phyloP scores from a whole-genome alignment of 306 rosid genomes.

The Abrus pulchellus region DNA sequence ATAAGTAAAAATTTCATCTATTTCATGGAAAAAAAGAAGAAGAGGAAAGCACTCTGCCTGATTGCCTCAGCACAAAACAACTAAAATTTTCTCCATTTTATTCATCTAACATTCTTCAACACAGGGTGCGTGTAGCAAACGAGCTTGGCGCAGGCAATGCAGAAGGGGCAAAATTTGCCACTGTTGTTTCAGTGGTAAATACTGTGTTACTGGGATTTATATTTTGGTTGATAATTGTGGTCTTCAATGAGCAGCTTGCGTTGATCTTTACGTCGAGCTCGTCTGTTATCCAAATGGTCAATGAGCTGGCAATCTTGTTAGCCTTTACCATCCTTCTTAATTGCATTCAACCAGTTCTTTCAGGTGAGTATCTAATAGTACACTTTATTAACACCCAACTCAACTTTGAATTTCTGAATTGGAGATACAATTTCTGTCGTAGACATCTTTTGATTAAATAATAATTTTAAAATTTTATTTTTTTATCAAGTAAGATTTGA shows the following conservation, averaged over 20 bases:
- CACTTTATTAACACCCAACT: background rate
- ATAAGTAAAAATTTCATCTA: background rate
- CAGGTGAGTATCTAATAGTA: constrained; percentile 55
- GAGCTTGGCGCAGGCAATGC: constrained; percentile 80
- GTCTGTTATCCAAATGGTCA: constrained; percentile 59
- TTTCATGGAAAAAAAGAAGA: background rate
- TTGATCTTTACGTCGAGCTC: constrained; percentile 68
- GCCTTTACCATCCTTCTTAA: constrained; percentile 71
- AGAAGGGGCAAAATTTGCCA: constrained; percentile 74
- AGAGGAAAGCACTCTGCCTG: too few relatives aligned
- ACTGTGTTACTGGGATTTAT: constrained; percentile 64
- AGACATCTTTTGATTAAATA: too few relatives aligned
- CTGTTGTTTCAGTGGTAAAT: constrained; percentile 60
- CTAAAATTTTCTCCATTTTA: background rate
- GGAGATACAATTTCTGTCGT: background rate
- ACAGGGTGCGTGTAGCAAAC: constrained; percentile 76
- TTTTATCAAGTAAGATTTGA: too few relatives aligned
- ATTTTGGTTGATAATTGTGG: constrained; percentile 59
- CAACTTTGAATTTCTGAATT: background rate
- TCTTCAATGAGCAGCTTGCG: constrained; percentile 64
- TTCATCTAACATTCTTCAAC: constrained; percentile 20
- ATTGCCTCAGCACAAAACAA: background rate
- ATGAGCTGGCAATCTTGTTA: constrained; percentile 66
- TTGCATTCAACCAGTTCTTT: constrained; percentile 78
- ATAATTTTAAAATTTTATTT: too few relatives aligned